phyloP scores from a whole-genome alignment of 75 land plant species.

The Pseudotsuga menziesii region DNA sequence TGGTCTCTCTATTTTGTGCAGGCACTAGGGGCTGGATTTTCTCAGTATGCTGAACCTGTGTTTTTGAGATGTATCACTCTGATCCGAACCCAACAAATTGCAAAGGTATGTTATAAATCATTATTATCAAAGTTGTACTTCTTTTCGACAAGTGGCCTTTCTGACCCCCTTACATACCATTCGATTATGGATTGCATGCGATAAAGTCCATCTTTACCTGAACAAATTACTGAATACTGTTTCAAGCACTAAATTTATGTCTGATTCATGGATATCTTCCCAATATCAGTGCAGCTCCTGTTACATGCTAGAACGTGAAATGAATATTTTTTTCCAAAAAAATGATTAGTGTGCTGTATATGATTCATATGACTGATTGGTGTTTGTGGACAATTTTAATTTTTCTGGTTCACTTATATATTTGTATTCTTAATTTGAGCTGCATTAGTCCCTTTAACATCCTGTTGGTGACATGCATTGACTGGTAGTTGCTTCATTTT shows the following conservation, averaged over 20 bases:
- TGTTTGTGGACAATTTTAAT: neutral
- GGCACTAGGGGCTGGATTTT: constrained; percentile 93
- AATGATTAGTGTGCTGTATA: neutral
- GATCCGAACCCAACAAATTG: constrained; percentile 78
- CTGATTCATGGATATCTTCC: neutral
- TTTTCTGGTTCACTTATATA: neutral
- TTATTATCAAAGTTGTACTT: neutral
- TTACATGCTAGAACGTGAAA: neutral
- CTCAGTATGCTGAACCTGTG: constrained; percentile 94
- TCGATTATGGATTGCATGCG: neutral
- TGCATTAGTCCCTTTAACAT: too few species aligned
- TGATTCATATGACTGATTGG: neutral
- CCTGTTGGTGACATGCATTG: neutral
- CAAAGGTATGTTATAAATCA: constrained; percentile 56
- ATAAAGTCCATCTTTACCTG: neutral
- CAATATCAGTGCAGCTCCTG: too few species aligned
- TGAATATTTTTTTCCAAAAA: neutral
- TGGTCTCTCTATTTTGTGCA: constrained; percentile 22
- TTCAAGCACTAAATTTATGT: neutral
- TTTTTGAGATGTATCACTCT: constrained; percentile 88
- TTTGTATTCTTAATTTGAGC: too few species aligned
- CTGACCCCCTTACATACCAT: too few species aligned
- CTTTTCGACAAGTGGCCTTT: neutral
- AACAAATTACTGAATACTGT: neutral
- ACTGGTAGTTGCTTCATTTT: neutral